phyloP scores from a whole-genome alignment of 2,329 filamentous ascomycete genomes.

The Alternaria sp. region DNA sequence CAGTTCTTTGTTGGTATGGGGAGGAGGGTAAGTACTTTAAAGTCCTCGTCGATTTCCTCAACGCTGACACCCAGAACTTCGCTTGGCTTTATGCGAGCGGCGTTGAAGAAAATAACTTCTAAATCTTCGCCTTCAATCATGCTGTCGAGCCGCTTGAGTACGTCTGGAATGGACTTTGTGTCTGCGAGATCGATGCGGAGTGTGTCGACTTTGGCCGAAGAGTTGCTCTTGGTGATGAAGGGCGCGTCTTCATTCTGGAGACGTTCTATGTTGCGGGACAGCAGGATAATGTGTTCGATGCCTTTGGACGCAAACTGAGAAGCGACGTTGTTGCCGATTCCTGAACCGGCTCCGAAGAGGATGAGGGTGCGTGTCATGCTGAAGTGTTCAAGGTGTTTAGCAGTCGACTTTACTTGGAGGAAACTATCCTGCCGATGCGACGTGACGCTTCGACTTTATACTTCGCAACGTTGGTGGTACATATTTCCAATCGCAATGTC shows the following conservation, averaged over 20 bases:
- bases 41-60: conserved; percentile 60
- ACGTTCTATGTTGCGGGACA: conserved; percentile 56
- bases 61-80: conserved; percentile 55
- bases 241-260: conserved; percentile 50
- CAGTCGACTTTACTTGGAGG: too few species aligned
- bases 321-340: conserved; percentile 58
- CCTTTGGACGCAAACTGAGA: conserved; percentile 55
- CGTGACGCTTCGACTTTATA: background rate
- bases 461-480: background rate
- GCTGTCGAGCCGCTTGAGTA: conserved; percentile 54
- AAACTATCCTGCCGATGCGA: background rate
- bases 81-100: conserved; percentile 58
- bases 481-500: background rate
- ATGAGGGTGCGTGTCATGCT: conserved; percentile 43
- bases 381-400: background rate
- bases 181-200: conserved; percentile 58
- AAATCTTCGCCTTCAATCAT: conserved; percentile 47
- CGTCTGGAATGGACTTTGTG: conserved; percentile 47
- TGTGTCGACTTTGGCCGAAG: conserved; percentile 52
- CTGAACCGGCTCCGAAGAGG: conserved; percentile 60
- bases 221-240: conserved; percentile 44
- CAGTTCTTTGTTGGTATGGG: background rate
- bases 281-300: conserved; percentile 59
- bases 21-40: conserved; percentile 52
- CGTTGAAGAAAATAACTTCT: conserved; percentile 63